A percentile compares a stretch with the other conserved stretches of the same genome.
phyloP scores from a whole-genome alignment of 768 basidiomycete species.

The Harrya chromipes region DNA sequence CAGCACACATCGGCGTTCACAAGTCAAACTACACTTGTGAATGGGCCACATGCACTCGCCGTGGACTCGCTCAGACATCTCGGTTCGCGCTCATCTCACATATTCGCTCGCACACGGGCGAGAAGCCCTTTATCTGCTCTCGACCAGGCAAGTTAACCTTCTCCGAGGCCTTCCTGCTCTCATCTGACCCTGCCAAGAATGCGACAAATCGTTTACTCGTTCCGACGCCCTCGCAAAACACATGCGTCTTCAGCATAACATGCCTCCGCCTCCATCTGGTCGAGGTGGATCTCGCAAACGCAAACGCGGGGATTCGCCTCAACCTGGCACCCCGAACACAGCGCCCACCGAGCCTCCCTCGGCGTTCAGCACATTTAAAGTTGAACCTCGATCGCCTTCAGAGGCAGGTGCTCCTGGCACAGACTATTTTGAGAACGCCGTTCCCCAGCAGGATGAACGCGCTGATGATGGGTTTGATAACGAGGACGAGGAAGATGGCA shows the following conservation, averaged over 20 bases:
- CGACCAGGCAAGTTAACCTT: conserved; percentile 57
- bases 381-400: conserved; percentile 50
- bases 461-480: conserved; percentile 21
- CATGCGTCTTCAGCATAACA: conserved; percentile 84
- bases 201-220: conserved; percentile 92
- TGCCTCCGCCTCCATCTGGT: conserved; percentile 68
- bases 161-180: not conserved
- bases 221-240: conserved; percentile 93
- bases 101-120: conserved; percentile 89
- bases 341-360: conserved; percentile 25
- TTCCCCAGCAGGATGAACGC: conserved; percentile 14
- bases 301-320: conserved; percentile 48
- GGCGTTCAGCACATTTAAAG: conserved; percentile 61
- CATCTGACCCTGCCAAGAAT: conserved; percentile 52
- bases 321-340: conserved; percentile 15
- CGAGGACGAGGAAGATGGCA: conserved; percentile 40
- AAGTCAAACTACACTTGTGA: conserved; percentile 87
- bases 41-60: conserved; percentile 79
- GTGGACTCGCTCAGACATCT: conserved; percentile 82
- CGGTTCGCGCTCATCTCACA: conserved; percentile 90
- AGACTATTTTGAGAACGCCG: conserved; percentile 32
- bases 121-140: conserved; percentile 87
- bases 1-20: conserved; percentile 80
- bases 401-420: conserved; percentile 31
- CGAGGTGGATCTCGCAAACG: conserved; percentile 70